Conservation (phyloP, 73 alveolate genomes). For the Paramecium sonneborni region DNA sequence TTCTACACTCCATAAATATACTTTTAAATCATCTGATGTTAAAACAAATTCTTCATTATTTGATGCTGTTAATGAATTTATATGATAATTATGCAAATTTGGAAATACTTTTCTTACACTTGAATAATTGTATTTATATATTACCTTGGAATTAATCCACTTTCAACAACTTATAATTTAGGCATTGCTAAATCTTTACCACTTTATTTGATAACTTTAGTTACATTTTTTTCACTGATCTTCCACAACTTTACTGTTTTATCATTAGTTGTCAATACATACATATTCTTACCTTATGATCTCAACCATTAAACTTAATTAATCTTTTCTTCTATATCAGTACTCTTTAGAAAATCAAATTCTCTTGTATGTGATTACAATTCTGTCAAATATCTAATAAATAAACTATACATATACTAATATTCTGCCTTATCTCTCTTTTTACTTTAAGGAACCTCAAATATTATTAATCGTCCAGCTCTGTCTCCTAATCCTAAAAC, state of each 20-base stretch:
- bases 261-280: slow-evolving; percentile 77
- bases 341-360: slow-evolving; percentile 77
- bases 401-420: slow-evolving; percentile 61
- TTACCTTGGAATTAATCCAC: slow-evolving; percentile 64
- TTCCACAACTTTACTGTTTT: slow-evolving; percentile 76
- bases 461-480: slow-evolving; percentile 85
- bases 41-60: slow-evolving; percentile 61
- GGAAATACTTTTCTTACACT: slow-evolving; percentile 64
- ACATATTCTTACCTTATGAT: slow-evolving; percentile 66
- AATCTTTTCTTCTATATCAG: slow-evolving; percentile 81
- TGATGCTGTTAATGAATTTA: slow-evolving; percentile 67
- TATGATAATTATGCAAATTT: slow-evolving; percentile 65
- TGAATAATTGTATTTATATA: neutral
- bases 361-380: slow-evolving; percentile 82
- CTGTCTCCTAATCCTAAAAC: slow-evolving; percentile 80
- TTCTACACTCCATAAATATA: slow-evolving; percentile 64
- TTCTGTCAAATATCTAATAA: slow-evolving; percentile 77
- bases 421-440: slow-evolving; percentile 62
- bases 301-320: slow-evolving; percentile 81
- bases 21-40: slow-evolving; percentile 68
- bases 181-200: slow-evolving; percentile 69
- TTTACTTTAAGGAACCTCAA: slow-evolving; percentile 54
- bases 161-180: slow-evolving; percentile 60
- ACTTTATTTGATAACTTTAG: slow-evolving; percentile 56
- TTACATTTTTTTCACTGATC: slow-evolving; percentile 58